phyloP scores from a whole-genome alignment of 352 stramenopile genomes.

The Globisporangium carolinianum region DNA sequence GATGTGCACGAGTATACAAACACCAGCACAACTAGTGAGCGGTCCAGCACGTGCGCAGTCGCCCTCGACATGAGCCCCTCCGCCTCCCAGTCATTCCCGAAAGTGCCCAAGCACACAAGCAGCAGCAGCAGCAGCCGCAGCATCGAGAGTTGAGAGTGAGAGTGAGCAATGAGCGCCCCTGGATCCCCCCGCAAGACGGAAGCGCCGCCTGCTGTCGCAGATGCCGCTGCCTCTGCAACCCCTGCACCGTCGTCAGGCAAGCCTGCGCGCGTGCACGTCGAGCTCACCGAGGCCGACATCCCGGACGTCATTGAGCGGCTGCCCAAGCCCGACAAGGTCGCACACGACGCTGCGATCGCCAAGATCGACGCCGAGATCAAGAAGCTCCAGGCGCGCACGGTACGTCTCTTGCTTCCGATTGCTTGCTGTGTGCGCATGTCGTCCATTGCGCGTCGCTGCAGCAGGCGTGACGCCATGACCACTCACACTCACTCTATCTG shows the following conservation, averaged over 20 bases:
- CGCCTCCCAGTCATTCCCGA: too few species aligned
- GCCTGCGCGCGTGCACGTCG: conserved; percentile 12
- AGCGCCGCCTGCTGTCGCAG: neutral
- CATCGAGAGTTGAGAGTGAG: neutral
- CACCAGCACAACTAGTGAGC: too few species aligned
- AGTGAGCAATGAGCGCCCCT: conserved; percentile 26
- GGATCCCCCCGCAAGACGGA: conserved; percentile 24
- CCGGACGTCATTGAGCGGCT: conserved; percentile 76
- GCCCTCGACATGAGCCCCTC: too few species aligned
- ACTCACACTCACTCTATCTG: neutral
- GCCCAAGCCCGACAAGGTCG: conserved; percentile 85
- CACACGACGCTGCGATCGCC: conserved; percentile 82
- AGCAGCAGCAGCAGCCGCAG: too few species aligned
- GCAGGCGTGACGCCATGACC: neutral
- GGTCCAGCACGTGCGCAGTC: too few species aligned
- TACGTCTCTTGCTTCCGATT: conserved; percentile 11
- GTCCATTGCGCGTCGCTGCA: too few species aligned
- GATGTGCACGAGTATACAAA: too few species aligned
- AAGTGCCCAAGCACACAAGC: too few species aligned
- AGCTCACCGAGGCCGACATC: conserved; percentile 45
- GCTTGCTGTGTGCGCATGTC: neutral
- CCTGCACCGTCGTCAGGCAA: neutral
- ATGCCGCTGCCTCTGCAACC: neutral
- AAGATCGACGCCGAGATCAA: conserved; percentile 89
- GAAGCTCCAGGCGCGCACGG: conserved; percentile 82